Conservation (phyloP, 2,329 filamentous ascomycete genomes). For the Rutstroemia sp. region DNA sequence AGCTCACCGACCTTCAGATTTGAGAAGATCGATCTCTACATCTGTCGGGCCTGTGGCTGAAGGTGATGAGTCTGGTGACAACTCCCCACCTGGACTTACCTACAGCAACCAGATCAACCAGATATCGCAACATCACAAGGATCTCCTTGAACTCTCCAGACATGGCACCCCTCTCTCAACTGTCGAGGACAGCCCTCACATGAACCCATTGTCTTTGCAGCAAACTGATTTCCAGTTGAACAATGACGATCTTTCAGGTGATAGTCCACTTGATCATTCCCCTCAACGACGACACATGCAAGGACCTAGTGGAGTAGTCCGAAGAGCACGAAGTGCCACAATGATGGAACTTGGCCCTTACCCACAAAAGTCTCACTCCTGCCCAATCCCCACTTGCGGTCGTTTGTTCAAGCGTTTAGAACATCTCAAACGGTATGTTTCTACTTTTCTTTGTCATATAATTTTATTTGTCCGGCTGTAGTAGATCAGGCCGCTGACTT, state of each 20-base stretch:
- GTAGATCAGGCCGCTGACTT: conserved; percentile 40
- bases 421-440: conserved; percentile 91
- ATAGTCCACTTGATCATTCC: conserved; percentile 53
- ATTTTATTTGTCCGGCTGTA: conserved; percentile 24
- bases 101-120: conserved; percentile 64
- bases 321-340: conserved; percentile 87
- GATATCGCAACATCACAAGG: conserved; percentile 63
- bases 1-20: conserved; percentile 76
- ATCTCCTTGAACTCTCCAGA: conserved; percentile 75
- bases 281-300: conserved; percentile 60
- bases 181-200: conserved; percentile 72
- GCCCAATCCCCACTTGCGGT: conserved; percentile 96
- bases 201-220: conserved; percentile 62
- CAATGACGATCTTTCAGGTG: conserved; percentile 52
- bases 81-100: conserved; percentile 70
- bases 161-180: conserved; percentile 86
- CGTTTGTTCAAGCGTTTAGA: conserved; percentile 98
- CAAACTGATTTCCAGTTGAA: conserved; percentile 63
- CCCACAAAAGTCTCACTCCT: conserved; percentile 96
- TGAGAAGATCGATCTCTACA: conserved; percentile 82
- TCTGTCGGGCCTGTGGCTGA: conserved; percentile 79
- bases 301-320: conserved; percentile 68
- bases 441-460: conserved; percentile 31
- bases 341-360: conserved; percentile 96
- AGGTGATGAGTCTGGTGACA: conserved; percentile 68